Conservation (phyloP, 164 flowering plant species). For the Kingdonia uniflora region DNA sequence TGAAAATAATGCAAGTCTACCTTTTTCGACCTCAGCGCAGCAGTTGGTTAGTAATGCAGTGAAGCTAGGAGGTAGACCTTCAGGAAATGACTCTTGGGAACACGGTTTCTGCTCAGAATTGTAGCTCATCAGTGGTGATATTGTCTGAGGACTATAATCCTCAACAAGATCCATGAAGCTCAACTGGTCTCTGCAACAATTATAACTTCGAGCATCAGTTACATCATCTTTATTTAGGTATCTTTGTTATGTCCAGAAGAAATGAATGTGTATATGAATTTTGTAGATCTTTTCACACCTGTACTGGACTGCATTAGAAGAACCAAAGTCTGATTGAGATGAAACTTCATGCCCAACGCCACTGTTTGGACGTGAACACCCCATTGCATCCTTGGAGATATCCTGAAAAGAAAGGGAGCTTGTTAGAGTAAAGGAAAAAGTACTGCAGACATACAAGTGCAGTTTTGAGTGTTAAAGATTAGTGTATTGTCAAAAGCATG, state of each 20-base stretch:
- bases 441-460: background rate
- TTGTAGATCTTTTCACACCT: constrained; percentile 22
- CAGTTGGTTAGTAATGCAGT: constrained; percentile 42
- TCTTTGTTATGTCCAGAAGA: background rate
- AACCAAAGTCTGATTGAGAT: constrained; percentile 33
- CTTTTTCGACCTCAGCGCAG: constrained; percentile 24
- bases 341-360: constrained; percentile 26
- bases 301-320: constrained; percentile 21
- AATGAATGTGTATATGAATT: background rate
- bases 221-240: background rate
- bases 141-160: constrained; percentile 15
- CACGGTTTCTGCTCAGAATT: constrained; percentile 14
- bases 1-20: constrained; percentile 12
- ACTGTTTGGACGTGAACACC: constrained; percentile 10
- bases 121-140: constrained; percentile 10
- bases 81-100: constrained; percentile 17
- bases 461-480: background rate
- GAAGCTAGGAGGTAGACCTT: constrained; percentile 62
- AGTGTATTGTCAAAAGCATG: too few species aligned
- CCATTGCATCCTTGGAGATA: constrained; percentile 7
- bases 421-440: constrained; percentile 2
- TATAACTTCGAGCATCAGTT: background rate
- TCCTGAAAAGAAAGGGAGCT: constrained; percentile 14
- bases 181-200: constrained; percentile 16
- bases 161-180: constrained; percentile 7